Conservation (phyloP, 768 basidiomycete species). For the Crassisporium funariophilum region DNA sequence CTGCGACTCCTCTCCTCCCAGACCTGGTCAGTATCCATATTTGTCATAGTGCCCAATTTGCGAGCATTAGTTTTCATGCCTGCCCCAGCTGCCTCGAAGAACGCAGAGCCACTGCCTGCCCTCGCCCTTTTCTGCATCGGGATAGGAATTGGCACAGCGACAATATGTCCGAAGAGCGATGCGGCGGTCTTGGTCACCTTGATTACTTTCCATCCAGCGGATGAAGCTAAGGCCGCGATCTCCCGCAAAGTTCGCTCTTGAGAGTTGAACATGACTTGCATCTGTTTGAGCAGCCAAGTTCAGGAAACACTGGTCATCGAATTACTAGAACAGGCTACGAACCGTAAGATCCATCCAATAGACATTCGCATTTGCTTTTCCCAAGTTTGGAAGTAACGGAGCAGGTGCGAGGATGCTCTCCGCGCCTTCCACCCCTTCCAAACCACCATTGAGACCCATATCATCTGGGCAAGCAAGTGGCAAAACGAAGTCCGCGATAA, state of each 20-base stretch:
- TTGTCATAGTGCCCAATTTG: not conserved
- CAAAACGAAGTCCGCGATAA: slow-evolving; percentile 73
- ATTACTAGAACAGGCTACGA: slow-evolving; percentile 16
- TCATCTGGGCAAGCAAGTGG: slow-evolving; percentile 70
- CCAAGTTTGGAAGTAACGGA: slow-evolving; percentile 73
- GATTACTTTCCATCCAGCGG: slow-evolving; percentile 63
- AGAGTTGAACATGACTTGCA: slow-evolving; percentile 68
- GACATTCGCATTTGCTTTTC: slow-evolving; percentile 68
- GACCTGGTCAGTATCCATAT: not conserved
- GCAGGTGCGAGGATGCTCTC: slow-evolving; percentile 55
- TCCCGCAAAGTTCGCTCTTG: slow-evolving; percentile 74
- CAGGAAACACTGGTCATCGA: not conserved
- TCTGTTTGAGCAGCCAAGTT: slow-evolving; percentile 39
- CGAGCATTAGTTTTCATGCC: not conserved
- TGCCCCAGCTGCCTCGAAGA: slow-evolving; percentile 15
- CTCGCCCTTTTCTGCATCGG: slow-evolving; percentile 31
- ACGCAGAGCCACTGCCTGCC: slow-evolving; percentile 25
- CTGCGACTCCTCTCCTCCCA: slow-evolving; percentile 14
- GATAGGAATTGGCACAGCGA: slow-evolving; percentile 62
- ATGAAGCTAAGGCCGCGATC: slow-evolving; percentile 50
- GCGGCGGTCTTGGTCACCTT: slow-evolving; percentile 60
- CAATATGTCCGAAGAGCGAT: slow-evolving; percentile 70
- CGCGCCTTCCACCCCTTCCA: slow-evolving; percentile 51
- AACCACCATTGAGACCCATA: slow-evolving; percentile 19
- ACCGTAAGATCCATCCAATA: slow-evolving; percentile 76